A percentile compares a stretch with the other conserved stretches of the same genome.
phyloP scores from a whole-genome alignment of 108 stramenopile genomes.

The Cylindrotheca closterium region DNA sequence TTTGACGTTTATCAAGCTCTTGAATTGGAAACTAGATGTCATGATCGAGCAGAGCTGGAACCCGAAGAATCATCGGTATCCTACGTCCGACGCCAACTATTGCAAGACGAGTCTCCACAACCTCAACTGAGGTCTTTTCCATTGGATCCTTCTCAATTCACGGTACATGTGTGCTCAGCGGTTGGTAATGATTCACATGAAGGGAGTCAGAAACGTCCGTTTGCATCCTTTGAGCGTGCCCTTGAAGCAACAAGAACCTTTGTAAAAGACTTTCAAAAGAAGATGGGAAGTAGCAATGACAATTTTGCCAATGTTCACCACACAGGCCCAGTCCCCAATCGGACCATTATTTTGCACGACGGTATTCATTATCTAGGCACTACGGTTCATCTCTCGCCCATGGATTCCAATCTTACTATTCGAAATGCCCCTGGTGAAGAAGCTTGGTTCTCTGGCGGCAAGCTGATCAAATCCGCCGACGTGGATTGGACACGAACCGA shows the following conservation, averaged over 20 bases:
- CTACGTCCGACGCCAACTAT: too few relatives aligned
- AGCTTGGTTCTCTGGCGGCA: background rate
- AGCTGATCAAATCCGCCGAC: background rate
- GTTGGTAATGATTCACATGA: background rate
- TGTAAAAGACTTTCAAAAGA: too few relatives aligned
- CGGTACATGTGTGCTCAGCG: background rate
- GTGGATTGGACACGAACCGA: background rate
- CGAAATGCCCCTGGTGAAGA: background rate
- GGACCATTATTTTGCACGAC: constrained; percentile 1
- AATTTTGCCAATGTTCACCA: too few relatives aligned
- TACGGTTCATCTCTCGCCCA: background rate
- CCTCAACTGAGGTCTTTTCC: too few relatives aligned
- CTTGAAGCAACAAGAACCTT: background rate
- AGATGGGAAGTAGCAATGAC: too few relatives aligned
- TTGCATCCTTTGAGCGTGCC: constrained; percentile 1
- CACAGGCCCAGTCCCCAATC: background rate
- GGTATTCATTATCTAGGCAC: constrained; percentile 5
- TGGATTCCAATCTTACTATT: background rate
- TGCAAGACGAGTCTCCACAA: too few relatives aligned
- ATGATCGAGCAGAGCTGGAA: too few relatives aligned
- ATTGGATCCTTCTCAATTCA: too few relatives aligned
- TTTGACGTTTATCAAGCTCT: constrained; percentile 1
- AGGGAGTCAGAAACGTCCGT: constrained; percentile 4
- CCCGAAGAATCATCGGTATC: background rate
- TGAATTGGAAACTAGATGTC: background rate